Evolutionary conservation across 1,139 yeast genomes (phyloP), one percentile per base, ranked within the genome.

Genomic region (Yamadazyma friedrichii): DNA sequence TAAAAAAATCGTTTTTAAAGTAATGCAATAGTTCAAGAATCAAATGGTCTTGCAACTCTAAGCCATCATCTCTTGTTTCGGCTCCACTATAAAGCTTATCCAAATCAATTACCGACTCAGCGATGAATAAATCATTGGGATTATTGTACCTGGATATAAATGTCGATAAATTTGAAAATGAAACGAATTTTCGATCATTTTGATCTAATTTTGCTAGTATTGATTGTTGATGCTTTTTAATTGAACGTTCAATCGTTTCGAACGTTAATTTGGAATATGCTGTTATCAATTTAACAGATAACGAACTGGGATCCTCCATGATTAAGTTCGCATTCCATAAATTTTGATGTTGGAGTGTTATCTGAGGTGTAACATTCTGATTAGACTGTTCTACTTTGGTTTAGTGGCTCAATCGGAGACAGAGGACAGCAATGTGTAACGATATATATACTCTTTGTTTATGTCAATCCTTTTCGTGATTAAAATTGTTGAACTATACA

Each of bases 1-100:
- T 68, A 64, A 93, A 91, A 64, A 88, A 89, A 36, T 78, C 82
- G 38, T 82, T 68, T 53, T 88, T 89, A 65, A 84, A 91, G 80
- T 94, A 91, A 34, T 72, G 62, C 29, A 91, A 67, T 15, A 87
- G 60, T 49, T 82, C 93, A 47, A 71, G 68, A 1, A 89, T 91
- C 8, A 91, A 53, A 33, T 74, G 68, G 56, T 91, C 98, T 41
- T 84, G 82, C 51, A 83, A 79, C 9, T 31, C 33, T 29, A 47
- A 39, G 13, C 15, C 6, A n/a, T 30, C 9, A 11, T 36, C 17
- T 35, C 66, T 47, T 31, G 46, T 43, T 16, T 70, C 76, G 1
- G 67, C 73, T 3, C 69, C 67, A 9, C 45, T 53, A 45, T 70
- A 72, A 6, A 72, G 65, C 26, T 48, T 48, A 3, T 58, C 64